A percentile compares a stretch with the other conserved stretches of the same genome.
These are phyloP conservation scores for Macaranga tanarius DNA, from an alignment of 441 rosid genomes.

Conservation along the genomic window DNA sequence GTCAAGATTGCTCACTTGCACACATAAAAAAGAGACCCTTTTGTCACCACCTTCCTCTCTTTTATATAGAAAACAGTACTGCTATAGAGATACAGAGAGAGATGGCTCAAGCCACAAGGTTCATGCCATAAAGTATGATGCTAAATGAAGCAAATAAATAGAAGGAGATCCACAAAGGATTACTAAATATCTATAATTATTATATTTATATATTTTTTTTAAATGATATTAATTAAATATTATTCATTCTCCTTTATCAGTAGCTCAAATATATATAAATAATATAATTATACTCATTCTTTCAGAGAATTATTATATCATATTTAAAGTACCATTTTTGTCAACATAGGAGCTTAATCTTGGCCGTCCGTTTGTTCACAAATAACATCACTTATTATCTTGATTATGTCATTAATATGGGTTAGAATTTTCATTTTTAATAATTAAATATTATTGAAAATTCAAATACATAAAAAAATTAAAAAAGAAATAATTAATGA, in stretches of 20 bases:
- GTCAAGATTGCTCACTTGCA: neutral
- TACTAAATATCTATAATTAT: neutral
- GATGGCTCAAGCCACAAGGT: constrained; percentile 19
- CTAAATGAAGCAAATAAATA: constrained; percentile 26
- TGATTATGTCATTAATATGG: neutral
- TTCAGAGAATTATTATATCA: too few species aligned
- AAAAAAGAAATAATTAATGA: too few species aligned
- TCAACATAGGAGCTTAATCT: constrained; percentile 1
- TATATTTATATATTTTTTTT: too few species aligned
- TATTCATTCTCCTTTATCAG: neutral
- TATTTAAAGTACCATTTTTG: neutral
- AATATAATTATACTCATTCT: too few species aligned
- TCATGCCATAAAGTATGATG: constrained; percentile 25
- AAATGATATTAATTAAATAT: neutral
- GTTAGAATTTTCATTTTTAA: neutral
- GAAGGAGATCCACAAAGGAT: constrained; percentile 19
- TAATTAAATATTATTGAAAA: neutral
- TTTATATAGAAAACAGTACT: neutral
- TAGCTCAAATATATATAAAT: neutral
- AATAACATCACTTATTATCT: neutral
- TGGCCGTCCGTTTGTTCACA: neutral
- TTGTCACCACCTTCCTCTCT: neutral
- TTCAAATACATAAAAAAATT: neutral
- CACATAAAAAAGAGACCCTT: neutral
- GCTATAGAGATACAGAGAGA: neutral